These are phyloP conservation scores for Tulasnella sp. DNA, from an alignment of 768 basidiomycete species.

Conservation along the genomic window DNA sequence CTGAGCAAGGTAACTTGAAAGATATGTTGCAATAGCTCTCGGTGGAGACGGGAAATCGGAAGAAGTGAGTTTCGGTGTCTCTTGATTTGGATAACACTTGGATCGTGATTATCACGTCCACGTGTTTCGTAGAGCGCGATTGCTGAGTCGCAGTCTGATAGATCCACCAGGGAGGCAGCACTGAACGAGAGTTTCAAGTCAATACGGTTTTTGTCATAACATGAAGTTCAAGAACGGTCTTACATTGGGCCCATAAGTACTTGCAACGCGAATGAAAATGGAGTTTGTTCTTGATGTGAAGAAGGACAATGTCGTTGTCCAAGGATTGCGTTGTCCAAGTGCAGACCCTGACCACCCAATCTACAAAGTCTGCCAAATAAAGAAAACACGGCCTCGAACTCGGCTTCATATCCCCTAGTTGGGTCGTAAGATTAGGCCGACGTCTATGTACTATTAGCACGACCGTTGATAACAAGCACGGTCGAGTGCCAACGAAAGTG, in stretches of 20 bases:
- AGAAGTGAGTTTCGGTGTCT: neutral
- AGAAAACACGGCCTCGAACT: too few relatives aligned
- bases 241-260: too few relatives aligned
- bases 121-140: neutral
- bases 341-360: too few relatives aligned
- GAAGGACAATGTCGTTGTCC: too few relatives aligned
- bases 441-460: too few relatives aligned
- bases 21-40: neutral
- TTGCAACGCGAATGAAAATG: too few relatives aligned
- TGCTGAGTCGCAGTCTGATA: neutral
- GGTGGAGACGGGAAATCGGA: neutral
- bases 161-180: neutral
- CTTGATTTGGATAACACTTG: neutral
- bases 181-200: neutral
- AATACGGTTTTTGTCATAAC: neutral
- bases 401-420: too few relatives aligned
- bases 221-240: too few relatives aligned
- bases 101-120: neutral
- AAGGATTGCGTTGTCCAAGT: too few relatives aligned
- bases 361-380: too few relatives aligned
- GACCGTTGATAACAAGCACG: neutral
- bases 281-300: too few relatives aligned
- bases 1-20: neutral
- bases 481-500: neutral
- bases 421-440: too few relatives aligned